These are phyloP conservation scores for Lasiodiplodia sp. DNA, from an alignment of 2,329 filamentous ascomycete species.

Conservation along the genomic window DNA sequence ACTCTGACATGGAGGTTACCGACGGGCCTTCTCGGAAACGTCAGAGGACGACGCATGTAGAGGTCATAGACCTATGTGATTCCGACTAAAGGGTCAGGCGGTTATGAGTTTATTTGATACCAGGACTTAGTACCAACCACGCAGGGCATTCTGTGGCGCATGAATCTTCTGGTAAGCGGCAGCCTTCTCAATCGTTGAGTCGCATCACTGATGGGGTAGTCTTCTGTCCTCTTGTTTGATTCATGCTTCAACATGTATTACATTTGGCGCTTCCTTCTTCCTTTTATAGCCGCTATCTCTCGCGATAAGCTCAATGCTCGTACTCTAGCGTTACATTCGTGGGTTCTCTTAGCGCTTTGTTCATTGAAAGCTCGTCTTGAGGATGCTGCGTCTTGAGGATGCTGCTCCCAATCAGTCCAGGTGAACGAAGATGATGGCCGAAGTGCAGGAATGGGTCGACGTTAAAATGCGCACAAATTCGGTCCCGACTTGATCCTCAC, in stretches of 20 bases:
- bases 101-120: not conserved
- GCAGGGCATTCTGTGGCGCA: not conserved
- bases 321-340: no score
- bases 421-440: no score
- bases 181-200: not conserved
- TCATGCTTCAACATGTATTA: not conserved
- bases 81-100: slow-evolving; percentile 9
- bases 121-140: not conserved
- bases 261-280: not conserved
- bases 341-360: no score
- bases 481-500: no score
- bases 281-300: not conserved
- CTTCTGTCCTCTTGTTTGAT: not conserved
- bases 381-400: no score
- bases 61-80: slow-evolving; percentile 18
- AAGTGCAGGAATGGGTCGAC: no score
- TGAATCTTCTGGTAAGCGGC: not conserved
- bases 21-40: slow-evolving; percentile 16
- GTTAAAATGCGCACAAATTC: no score
- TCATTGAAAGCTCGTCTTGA: no score
- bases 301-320: no score
- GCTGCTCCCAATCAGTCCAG: no score
- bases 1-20: slow-evolving; percentile 16
- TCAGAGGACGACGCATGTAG: not conserved
- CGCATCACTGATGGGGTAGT: not conserved